A percentile compares a stretch with the other conserved stretches of the same genome.
These are phyloP conservation scores for Avicennia marina DNA, from an alignment of 257 asterid genomes.

Conservation along the genomic window DNA sequence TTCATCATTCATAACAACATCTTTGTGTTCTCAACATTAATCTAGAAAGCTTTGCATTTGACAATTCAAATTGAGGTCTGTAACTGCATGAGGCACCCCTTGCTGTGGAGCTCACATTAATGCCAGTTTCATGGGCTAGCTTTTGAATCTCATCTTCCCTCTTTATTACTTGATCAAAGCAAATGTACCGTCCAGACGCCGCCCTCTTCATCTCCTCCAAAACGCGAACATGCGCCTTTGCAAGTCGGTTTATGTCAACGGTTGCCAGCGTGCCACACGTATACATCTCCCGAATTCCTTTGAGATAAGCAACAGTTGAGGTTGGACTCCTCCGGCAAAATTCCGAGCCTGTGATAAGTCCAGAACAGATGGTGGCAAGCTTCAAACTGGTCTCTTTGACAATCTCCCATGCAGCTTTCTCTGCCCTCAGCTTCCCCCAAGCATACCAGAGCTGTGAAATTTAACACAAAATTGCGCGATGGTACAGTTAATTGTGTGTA, in stretches of 20 bases:
- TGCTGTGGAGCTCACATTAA: constrained; percentile 11
- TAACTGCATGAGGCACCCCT: constrained; percentile 29
- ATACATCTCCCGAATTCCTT: constrained; percentile 74
- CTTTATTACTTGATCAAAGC: constrained; percentile 48
- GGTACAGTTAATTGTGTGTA: no score
- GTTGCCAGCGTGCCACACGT: constrained; percentile 56
- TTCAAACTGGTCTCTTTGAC: constrained; percentile 49
- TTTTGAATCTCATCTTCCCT: constrained; percentile 42
- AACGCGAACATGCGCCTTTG: constrained; percentile 59
- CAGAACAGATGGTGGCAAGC: constrained; percentile 65
- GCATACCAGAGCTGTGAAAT: constrained; percentile 85
- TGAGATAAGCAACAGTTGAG: constrained; percentile 65
- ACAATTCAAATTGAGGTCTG: constrained; percentile 33
- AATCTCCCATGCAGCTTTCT: constrained; percentile 60
- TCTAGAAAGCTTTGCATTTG: constrained; percentile 44
- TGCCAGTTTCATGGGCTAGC: constrained; percentile 46
- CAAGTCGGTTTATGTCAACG: constrained; percentile 44
- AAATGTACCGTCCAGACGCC: constrained; percentile 55
- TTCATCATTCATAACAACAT: no score
- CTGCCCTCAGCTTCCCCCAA: constrained; percentile 76
- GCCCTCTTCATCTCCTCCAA: constrained; percentile 62
- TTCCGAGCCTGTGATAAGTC: constrained; percentile 67
- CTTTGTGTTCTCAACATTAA: constrained; percentile 44
- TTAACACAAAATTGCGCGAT: no score
- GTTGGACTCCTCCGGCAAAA: constrained; percentile 46